Conservation (phyloP, 345 rosid genomes). For the Eucalyptus cloeziana region DNA sequence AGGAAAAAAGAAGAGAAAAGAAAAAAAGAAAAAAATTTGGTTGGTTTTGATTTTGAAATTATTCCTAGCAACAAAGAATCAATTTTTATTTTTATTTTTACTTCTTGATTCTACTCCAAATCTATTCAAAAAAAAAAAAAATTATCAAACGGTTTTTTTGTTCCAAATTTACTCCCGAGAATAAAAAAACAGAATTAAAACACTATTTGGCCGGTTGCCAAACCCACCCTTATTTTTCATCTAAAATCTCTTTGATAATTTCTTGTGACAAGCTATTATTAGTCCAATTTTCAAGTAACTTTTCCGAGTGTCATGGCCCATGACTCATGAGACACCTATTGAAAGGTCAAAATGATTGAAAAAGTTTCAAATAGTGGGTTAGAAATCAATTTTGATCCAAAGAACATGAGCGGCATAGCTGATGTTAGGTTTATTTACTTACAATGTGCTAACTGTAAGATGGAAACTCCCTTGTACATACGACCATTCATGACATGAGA, state of each 20-base stretch:
- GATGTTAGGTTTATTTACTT: not conserved
- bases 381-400: not conserved
- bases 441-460: not conserved
- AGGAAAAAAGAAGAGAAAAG: no score
- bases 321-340: not conserved
- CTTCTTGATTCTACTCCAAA: fast-evolving
- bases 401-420: not conserved
- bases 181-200: fast-evolving
- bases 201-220: fast-evolving
- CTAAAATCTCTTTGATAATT: not conserved
- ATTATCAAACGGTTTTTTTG: fast-evolving
- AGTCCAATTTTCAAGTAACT: not conserved
- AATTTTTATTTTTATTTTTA: no score
- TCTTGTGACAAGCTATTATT: not conserved
- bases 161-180: fast-evolving
- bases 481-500: not conserved
- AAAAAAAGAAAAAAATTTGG: no score
- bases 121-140: fast-evolving
- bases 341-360: not conserved
- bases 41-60: no score
- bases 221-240: fast-evolving
- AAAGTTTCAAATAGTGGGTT: not conserved
- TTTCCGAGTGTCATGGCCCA: not conserved
- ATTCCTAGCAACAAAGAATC: fast-evolving
- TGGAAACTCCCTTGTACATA: not conserved